A percentile compares a stretch with the other conserved stretches of the same genome.
These are phyloP conservation scores for Tricholoma flavovirens DNA, from an alignment of 768 basidiomycete genomes.

Conservation along the genomic window DNA sequence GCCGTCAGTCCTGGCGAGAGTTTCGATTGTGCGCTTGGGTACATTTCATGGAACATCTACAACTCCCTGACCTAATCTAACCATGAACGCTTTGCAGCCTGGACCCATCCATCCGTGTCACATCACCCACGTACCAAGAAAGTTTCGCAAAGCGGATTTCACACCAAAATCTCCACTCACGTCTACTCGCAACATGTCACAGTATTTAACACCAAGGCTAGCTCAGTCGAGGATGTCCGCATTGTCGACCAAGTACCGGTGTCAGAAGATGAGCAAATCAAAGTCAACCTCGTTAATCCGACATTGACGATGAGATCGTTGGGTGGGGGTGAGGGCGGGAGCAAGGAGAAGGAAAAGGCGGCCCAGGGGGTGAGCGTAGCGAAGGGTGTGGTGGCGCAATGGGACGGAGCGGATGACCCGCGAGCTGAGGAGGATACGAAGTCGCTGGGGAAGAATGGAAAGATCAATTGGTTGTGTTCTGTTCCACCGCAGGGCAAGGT, in stretches of 20 bases:
- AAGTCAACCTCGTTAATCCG: conserved; percentile 36
- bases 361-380: not conserved
- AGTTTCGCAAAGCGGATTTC: conserved; percentile 27
- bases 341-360: not conserved
- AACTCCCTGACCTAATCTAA: not conserved
- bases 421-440: conserved; percentile 10
- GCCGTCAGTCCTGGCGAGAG: conserved; percentile 23
- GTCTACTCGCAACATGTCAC: conserved; percentile 32
- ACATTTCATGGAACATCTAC: not conserved
- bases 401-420: not conserved
- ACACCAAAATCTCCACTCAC: conserved; percentile 26
- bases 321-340: not conserved
- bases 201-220: conserved; percentile 31
- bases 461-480: conserved; percentile 18
- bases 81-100: conserved; percentile 18
- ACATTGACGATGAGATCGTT: not conserved
- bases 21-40: conserved; percentile 26
- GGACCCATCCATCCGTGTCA: conserved; percentile 36
- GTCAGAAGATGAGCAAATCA: conserved; percentile 33
- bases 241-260: conserved; percentile 35
- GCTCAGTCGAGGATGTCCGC: conserved; percentile 24
- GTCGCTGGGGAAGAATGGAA: conserved; percentile 12
- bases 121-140: conserved; percentile 31
- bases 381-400: not conserved
- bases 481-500: conserved; percentile 16